Evolutionary conservation across 768 basidiomycete genomes (phyloP), one percentile per base, ranked within the genome.

Genomic region (Phaeolepiota aurea): DNA sequence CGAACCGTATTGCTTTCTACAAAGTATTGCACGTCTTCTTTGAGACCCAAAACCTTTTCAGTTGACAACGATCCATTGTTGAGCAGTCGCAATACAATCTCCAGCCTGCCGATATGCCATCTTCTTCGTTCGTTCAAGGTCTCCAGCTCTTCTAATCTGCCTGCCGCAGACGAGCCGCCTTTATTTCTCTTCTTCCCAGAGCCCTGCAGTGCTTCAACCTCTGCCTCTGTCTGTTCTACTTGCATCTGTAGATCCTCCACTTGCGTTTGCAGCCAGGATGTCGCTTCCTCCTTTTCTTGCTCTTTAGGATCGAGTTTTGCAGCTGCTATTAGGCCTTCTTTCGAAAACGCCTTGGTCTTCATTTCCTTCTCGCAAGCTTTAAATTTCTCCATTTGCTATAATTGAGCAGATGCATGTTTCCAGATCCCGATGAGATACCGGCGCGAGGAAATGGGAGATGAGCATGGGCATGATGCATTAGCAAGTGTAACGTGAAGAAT

Each of bases 371-470:
- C 96, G 66, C 93, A 92, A 16, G 94, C 94, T 56, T 99, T 99
- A 79, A 99, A 99, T 59, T 91, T 93, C 70, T 99, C 96, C 96
- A 99, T 99, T 98, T 98, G 96, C 96, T 98, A 62, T 42, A 20
- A 5, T 20, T 22, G 18, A 20, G 23, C 16, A 23, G 22, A 22
- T n/a, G 18, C 31, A 41, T 33, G 22, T 15, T 41, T 32, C 14
- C 13, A 19, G n/a, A 30, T 22, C 32, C 30, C 4, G 14, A 20
- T 10, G 19, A 39, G 37, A 38, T 37, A 14, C n/a, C 12, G 16
- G 36, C n/a, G 19, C 16, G 20, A n/a, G 40, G 10, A 25, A 32
- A 19, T 5, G 33, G 14, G 20, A 19, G 18, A 31, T 5, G 13
- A 22, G 15, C 20, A 40, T 23, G 38, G 18, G 23, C 30, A 40